phyloP scores from a whole-genome alignment of 2,329 filamentous ascomycete species.

The Trichoderma polysporum region DNA sequence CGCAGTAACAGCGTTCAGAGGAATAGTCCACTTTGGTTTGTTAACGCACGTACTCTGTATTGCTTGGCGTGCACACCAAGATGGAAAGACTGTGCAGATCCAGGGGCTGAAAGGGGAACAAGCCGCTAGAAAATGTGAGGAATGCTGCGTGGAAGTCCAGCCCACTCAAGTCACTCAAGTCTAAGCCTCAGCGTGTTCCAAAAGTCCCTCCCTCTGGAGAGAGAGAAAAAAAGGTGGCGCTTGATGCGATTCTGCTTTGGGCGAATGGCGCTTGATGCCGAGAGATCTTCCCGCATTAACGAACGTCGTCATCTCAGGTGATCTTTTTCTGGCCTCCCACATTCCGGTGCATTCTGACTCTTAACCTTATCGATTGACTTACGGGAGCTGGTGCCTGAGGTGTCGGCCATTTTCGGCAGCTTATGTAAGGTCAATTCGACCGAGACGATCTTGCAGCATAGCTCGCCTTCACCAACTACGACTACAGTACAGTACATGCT shows the following conservation, averaged over 20 bases:
- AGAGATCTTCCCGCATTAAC: constrained; percentile 21
- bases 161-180: not conserved
- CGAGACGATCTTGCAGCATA: not conserved
- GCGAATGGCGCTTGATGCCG: constrained; percentile 21
- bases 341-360: not conserved
- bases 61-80: not conserved
- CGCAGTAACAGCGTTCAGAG: not conserved
- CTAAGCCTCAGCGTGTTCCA: constrained; percentile 20
- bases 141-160: constrained; percentile 18
- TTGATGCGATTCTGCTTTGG: not conserved
- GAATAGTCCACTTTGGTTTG: not conserved
- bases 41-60: not conserved
- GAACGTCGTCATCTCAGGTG: constrained; percentile 6
- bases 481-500: not conserved
- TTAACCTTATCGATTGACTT: not conserved
- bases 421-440: not conserved
- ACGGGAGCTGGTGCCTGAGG: not conserved
- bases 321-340: not conserved
- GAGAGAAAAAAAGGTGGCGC: not conserved
- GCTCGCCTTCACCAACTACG: not conserved
- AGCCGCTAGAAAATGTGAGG: constrained; percentile 10
- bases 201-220: constrained; percentile 19
- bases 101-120: not conserved
- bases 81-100: not conserved
- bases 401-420: not conserved